phyloP scores from a whole-genome alignment of 2,329 filamentous ascomycete genomes.

The Paraconiothyrium sp. region DNA sequence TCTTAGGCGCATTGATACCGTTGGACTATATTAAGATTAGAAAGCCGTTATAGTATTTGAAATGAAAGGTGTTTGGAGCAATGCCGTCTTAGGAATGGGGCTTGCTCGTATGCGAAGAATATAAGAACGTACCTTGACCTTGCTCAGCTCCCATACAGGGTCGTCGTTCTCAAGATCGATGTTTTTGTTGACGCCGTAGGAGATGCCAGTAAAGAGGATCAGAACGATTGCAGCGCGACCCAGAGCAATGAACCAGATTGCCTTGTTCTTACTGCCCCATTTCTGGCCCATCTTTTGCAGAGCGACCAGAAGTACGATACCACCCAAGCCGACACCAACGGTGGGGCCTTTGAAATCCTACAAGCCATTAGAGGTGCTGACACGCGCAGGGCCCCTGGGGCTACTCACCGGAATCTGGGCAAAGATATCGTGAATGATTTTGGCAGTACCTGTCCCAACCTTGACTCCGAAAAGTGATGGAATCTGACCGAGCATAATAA shows the following conservation, averaged over 20 bases:
- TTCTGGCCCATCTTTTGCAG: conserved; percentile 68
- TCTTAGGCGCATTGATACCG: conserved; percentile 62
- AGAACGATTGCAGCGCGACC: conserved; percentile 69
- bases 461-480: conserved; percentile 66
- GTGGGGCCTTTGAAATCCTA: conserved; percentile 65
- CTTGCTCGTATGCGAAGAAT: background rate
- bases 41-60: background rate
- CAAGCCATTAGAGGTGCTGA: background rate
- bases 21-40: conserved; percentile 49
- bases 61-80: background rate
- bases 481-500: conserved; percentile 72
- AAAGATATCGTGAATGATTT: conserved; percentile 68
- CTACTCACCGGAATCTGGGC: conserved; percentile 56
- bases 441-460: conserved; percentile 63
- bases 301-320: conserved; percentile 64
- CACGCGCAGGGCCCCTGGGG: too few species aligned
- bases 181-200: conserved; percentile 68
- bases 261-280: conserved; percentile 67
- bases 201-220: conserved; percentile 70
- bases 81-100: background rate
- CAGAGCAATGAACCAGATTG: conserved; percentile 67
- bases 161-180: conserved; percentile 47
- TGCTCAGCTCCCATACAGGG: conserved; percentile 66
- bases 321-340: conserved; percentile 67
- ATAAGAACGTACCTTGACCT: conserved; percentile 55